phyloP scores from a whole-genome alignment of 2,329 filamentous ascomycete species.

The Calonectria hongkongensis region DNA sequence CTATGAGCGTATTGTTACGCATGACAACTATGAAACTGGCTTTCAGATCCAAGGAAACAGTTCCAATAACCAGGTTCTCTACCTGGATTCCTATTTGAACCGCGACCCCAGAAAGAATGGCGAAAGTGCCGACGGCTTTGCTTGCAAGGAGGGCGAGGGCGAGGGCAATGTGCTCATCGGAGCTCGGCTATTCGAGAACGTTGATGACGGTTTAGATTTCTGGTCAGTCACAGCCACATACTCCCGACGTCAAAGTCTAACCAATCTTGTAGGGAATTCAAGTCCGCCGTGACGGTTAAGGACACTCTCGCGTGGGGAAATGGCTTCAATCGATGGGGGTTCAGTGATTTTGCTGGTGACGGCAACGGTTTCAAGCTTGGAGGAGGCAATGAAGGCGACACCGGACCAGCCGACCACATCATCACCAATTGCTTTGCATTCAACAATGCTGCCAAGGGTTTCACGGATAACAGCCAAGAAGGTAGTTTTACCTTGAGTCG shows the following conservation, averaged over 20 bases:
- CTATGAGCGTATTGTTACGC: constrained; percentile 59
- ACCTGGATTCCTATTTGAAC: constrained; percentile 64
- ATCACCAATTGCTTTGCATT: constrained; percentile 67
- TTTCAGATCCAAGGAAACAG: constrained; percentile 59
- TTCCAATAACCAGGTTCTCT: constrained; percentile 61
- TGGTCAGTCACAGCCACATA: constrained; percentile 39
- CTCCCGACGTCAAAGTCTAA: not conserved
- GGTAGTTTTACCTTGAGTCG: constrained; percentile 62
- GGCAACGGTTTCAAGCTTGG: constrained; percentile 70
- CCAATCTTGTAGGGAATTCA: constrained; percentile 56
- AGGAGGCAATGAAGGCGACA: constrained; percentile 58
- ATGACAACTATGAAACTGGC: constrained; percentile 61
- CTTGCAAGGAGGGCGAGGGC: constrained; percentile 67
- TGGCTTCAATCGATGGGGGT: constrained; percentile 67
- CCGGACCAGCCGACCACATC: constrained; percentile 64
- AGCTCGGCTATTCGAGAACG: constrained; percentile 69
- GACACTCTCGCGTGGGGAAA: constrained; percentile 68
- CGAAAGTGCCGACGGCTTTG: constrained; percentile 70
- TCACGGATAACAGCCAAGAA: constrained; percentile 67
- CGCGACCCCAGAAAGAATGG: constrained; percentile 70
- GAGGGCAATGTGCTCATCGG: constrained; percentile 67
- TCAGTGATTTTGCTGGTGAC: constrained; percentile 65
- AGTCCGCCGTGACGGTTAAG: constrained; percentile 64
- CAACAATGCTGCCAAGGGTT: constrained; percentile 65
- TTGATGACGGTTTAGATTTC: constrained; percentile 65